Conservation (phyloP, 1,284 basidiomycete genomes). For the Athelia sp. region DNA sequence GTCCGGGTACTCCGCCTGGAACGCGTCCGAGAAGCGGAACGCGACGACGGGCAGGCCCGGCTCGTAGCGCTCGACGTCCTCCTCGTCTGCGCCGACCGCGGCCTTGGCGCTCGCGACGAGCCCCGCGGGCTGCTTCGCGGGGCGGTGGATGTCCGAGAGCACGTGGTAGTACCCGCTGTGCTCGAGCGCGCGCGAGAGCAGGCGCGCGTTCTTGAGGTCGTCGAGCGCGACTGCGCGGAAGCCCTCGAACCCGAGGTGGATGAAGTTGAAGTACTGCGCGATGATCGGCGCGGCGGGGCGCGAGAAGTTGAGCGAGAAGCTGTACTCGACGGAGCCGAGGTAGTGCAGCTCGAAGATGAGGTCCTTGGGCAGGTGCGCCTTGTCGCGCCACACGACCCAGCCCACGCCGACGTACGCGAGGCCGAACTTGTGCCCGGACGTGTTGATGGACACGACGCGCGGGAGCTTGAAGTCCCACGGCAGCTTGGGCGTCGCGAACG, state of each 20-base stretch:
- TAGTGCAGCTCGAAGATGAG: conserved; percentile 94
- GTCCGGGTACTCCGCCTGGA: conserved; percentile 65
- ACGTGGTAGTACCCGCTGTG: conserved; percentile 73
- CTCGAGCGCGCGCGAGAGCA: conserved; percentile 85
- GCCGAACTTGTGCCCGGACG: conserved; percentile 89
- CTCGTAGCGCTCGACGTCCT: conserved; percentile 60
- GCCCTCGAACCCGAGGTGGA: conserved; percentile 82
- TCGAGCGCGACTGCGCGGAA: conserved; percentile 71
- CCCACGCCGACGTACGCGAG: conserved; percentile 85
- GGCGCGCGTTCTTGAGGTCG: conserved; percentile 81
- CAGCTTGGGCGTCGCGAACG: conserved; percentile 75
- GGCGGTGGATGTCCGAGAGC: conserved; percentile 66
- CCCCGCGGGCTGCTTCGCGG: conserved; percentile 18
- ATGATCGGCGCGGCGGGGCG: conserved; percentile 89
- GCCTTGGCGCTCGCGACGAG: conserved; percentile 31
- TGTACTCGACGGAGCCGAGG: conserved; percentile 55
- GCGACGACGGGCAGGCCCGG: conserved; percentile 88
- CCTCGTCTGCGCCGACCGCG: conserved; percentile 35
- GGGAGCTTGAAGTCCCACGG: conserved; percentile 86
- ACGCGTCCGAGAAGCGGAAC: conserved; percentile 84
- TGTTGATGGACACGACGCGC: conserved; percentile 86
- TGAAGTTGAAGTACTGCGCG: conserved; percentile 88
- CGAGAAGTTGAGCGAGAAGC: conserved; percentile 94
- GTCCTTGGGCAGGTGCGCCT: conserved; percentile 76
- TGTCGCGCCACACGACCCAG: conserved; percentile 83